Evolutionary conservation across 805 yeast genomes (phyloP), one percentile per base, ranked within the genome.

Genomic region (Pichia ethanolica): DNA sequence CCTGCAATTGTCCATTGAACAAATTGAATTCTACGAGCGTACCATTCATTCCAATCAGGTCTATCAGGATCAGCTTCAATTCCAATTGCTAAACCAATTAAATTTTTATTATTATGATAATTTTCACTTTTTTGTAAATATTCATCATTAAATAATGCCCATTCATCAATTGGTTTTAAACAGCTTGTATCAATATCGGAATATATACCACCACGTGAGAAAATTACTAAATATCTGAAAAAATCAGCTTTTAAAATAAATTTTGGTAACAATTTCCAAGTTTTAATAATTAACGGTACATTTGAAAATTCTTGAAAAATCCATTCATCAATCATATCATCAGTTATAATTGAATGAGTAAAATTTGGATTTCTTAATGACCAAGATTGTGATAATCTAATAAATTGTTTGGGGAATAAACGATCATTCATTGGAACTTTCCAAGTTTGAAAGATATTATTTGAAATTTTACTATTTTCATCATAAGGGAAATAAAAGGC

Each of bases 31-130:
- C 98, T 74, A 46, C 97, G 75, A 0, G 97, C 95, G 62, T 89
- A 91, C 90, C 95, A 89, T 7, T 83, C 84, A 32, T 76, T 70
- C 99, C 99, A 93, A 66, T 91, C 98, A 0, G 83, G 83, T 56
- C 98, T 73, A 64, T 91, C 97, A 0, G 98, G 97, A 59, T 91
- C 99, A 1, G 97, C 97, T 64, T 93, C 99, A 40, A 91, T 87
- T 0, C 98, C 98, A 7, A 91, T 78, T 3, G 83, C 82, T 26
- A 91, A 71, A 0, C 98, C 98, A 20, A 56, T 45, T 30, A 39
- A 27, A 13, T 27, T 27, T 32, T 32, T n/a, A 1, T 20, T 30
- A 14, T n/a, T 26, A 27, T 30, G 7, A 30, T 9, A 10, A 13
- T 27, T 27, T 32, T 32, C 10, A 3, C 12, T 30, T 13, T n/a